These are phyloP conservation scores for Pythium oligandrum DNA, from an alignment of 352 stramenopile species.

Conservation along the genomic window DNA sequence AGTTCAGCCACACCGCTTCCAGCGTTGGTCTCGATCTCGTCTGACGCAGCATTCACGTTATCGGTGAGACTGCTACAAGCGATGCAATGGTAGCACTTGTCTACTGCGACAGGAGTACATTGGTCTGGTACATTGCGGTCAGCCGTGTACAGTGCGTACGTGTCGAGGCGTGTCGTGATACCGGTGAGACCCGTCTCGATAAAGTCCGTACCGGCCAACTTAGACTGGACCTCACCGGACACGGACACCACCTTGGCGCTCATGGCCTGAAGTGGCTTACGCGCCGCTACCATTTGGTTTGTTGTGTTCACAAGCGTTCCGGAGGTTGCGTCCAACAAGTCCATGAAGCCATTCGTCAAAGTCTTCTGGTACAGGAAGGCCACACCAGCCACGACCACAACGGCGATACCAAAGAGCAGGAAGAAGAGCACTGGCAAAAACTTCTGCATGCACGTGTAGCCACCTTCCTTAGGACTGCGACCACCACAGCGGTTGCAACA, in stretches of 20 bases:
- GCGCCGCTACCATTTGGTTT: slow-evolving; percentile 35
- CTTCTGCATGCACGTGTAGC: slow-evolving; percentile 69
- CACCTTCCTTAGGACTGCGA: slow-evolving; percentile 43
- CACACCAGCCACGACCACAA: slow-evolving; percentile 39
- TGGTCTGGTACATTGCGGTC: slow-evolving; percentile 24
- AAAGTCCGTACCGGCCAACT: slow-evolving; percentile 36
- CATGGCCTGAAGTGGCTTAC: slow-evolving; percentile 36
- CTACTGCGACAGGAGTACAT: too few relatives aligned
- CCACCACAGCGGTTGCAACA: slow-evolving; percentile 72
- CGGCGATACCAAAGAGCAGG: slow-evolving; percentile 46
- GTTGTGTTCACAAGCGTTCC: slow-evolving; percentile 33
- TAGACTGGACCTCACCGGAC: slow-evolving; percentile 19
- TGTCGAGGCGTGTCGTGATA: slow-evolving; percentile 25
- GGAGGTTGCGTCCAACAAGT: slow-evolving; percentile 35
- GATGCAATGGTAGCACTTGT: slow-evolving; percentile 27
- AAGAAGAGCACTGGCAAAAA: slow-evolving; percentile 62
- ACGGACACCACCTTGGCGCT: slow-evolving; percentile 34
- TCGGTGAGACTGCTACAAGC: slow-evolving; percentile 37
- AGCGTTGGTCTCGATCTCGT: slow-evolving; percentile 36
- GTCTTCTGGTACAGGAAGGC: slow-evolving; percentile 56
- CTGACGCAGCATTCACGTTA: slow-evolving; percentile 17
- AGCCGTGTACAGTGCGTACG: slow-evolving; percentile 24
- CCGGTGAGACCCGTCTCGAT: slow-evolving; percentile 32
- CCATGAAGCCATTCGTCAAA: slow-evolving; percentile 32
- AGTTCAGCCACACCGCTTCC: slow-evolving; percentile 26